phyloP scores from a whole-genome alignment of 1,284 basidiomycete species.

The Cryptococcus neoformans region DNA sequence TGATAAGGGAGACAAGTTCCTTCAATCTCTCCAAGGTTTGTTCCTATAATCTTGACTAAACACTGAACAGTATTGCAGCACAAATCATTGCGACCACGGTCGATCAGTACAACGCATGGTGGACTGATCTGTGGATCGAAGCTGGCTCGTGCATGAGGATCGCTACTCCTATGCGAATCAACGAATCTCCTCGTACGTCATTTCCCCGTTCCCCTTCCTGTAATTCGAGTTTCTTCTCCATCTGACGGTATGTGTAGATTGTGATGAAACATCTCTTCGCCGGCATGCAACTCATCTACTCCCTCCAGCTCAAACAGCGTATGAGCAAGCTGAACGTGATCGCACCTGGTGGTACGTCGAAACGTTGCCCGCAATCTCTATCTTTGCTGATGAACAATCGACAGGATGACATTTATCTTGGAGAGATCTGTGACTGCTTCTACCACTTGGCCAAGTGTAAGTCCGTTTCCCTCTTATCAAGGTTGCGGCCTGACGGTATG shows the following conservation, averaged over 20 bases:
- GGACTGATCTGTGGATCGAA: constrained; percentile 43
- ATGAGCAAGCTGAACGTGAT: constrained; percentile 39
- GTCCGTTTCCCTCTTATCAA: too few relatives aligned
- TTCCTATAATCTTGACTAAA: not conserved
- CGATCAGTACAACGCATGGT: constrained; percentile 42
- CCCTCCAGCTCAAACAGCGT: constrained; percentile 10
- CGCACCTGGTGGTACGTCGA: constrained; percentile 37
- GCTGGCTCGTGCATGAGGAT: constrained; percentile 28
- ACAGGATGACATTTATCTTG: constrained; percentile 29
- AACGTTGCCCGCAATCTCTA: not conserved
- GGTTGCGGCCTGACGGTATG: too few relatives aligned
- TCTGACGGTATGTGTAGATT: constrained; percentile 2
- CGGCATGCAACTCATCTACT: constrained; percentile 11
- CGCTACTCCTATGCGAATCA: constrained; percentile 28
- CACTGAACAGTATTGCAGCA: constrained; percentile 5
- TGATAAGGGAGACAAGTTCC: constrained; percentile 25
- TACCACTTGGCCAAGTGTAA: constrained; percentile 18
- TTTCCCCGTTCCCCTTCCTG: not conserved
- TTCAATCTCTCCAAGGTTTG: constrained; percentile 33
- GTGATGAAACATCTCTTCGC: constrained; percentile 8
- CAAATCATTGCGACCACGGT: constrained; percentile 26
- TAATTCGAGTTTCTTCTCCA: not conserved
- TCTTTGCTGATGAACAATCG: not conserved
- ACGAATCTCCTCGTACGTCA: constrained; percentile 28
- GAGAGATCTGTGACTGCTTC: constrained; percentile 19